Base-by-base conservation (phyloP, 257 asterid species). In the Fraxinus quadrangulata region DNA sequence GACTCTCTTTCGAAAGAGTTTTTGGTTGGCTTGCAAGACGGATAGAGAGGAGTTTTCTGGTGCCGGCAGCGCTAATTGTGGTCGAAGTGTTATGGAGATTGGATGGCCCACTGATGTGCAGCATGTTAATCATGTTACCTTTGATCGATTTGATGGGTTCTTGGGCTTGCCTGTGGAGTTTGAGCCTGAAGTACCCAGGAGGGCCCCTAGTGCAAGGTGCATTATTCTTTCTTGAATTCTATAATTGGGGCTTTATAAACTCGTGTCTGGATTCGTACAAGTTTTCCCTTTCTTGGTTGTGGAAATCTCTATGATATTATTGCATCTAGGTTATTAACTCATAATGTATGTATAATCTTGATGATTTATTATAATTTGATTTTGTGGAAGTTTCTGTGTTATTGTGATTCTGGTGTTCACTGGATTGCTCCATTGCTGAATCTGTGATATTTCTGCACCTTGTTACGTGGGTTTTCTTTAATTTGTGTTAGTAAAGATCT, bases 141-240 rank as follows among this genome's bases (percentile, higher is more conserved):
- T 94, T 84, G 99, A 94, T 88, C 86, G 99, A 86, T 94, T 94
- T 76, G 91, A 94, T 89, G 99, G 99, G 13, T 94, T 94, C 79
- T 87, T 94, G 90, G 99, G 99, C n/a, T 89, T 94, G 87, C 99
- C 99, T 63, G 97, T 88, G 76, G 99, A 94, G 84, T 94, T 94
- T 87, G 99, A 94, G 86, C 99, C 98, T 67, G 99, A 94, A 81
- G 97, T 94, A 45, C 89, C 92, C 19, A 88, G 92, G 84, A 91
- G 99, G 86, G 90, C 99, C 67, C 99, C 99, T 76, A 94, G 99
- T 83, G 99, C 99, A 51, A 94, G 99, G 99, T 94, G 77, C 77
- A 67, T 77, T 67, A 54, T 39, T 75, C 56, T 61, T 47, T 70
- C 45, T 2, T 70, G 54, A 73, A 56, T 77, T 30, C 12, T 40